Evolutionary conservation across 495 filamentous ascomycete species (phyloP).

Genomic region (Penicillium alfredii): DNA sequence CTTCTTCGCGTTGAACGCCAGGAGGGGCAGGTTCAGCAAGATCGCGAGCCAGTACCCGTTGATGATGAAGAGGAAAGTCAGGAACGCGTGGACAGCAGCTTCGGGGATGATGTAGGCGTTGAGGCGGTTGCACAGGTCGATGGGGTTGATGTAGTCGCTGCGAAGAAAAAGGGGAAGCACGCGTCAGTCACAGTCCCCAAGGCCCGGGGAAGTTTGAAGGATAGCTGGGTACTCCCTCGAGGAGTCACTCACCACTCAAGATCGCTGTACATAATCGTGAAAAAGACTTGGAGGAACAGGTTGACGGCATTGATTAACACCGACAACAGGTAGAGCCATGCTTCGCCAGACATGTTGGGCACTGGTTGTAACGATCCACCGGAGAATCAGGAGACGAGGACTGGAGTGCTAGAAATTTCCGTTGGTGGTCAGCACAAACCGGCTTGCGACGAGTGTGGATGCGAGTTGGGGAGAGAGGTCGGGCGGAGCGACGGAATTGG

Average conservation of each 20-base stretch:
- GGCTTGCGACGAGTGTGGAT: background rate
- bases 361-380: slow-evolving; percentile 11
- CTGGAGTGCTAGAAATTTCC: no score
- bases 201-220: background rate
- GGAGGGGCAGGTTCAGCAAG: slow-evolving; percentile 83
- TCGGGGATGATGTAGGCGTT: slow-evolving; percentile 99
- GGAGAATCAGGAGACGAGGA: no score
- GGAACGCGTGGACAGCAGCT: slow-evolving; percentile 91
- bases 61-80: slow-evolving; percentile 92
- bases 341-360: slow-evolving; percentile 92
- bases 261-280: slow-evolving; percentile 99
- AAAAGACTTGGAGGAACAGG: slow-evolving; percentile 99
- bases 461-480: background rate
- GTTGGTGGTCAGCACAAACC: no score
- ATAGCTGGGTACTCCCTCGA: no score
- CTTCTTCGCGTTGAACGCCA: slow-evolving; percentile 97
- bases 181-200: slow-evolving; percentile 14
- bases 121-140: slow-evolving; percentile 99
- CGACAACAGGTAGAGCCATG: slow-evolving; percentile 97
- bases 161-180: slow-evolving; percentile 9
- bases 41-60: slow-evolving; percentile 98
- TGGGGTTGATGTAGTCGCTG: slow-evolving; percentile 99
- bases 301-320: slow-evolving; percentile 99
- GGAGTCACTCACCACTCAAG: slow-evolving; percentile 77
- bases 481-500: slow-evolving; percentile 20